A percentile compares a stretch with the other conserved stretches of the same genome.
Evolutionary conservation across 305 asterid species (phyloP).

Genomic region (Coffea humblotiana): DNA sequence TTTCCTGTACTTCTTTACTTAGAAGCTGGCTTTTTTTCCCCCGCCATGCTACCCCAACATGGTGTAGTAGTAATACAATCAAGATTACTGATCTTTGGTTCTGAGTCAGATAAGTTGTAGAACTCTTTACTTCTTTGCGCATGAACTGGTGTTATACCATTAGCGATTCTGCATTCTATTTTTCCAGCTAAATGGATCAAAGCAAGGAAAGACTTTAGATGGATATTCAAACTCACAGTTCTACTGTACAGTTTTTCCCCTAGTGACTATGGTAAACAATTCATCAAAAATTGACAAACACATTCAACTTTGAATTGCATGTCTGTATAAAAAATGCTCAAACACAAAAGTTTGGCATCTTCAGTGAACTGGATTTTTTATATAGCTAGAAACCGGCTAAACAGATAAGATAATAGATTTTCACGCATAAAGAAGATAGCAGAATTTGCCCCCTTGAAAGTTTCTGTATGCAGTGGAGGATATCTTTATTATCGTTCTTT

Average conservation of each 20-base stretch:
- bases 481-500: not conserved
- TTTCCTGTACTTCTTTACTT: slow-evolving; percentile 2
- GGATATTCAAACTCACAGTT: not conserved
- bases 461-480: not conserved
- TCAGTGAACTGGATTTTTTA: not conserved
- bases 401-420: too few species aligned
- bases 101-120: not conserved
- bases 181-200: not conserved
- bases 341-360: not conserved
- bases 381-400: not conserved
- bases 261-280: not conserved
- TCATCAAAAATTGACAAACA: not conserved
- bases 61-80: not conserved
- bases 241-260: not conserved
- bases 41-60: not conserved
- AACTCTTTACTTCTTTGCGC: not conserved
- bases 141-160: not conserved
- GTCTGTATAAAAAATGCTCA: not conserved
- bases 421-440: not conserved
- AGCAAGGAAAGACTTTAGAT: not conserved
- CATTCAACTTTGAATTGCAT: not conserved
- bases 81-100: not conserved
- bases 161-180: not conserved
- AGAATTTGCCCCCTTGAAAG: not conserved
- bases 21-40: not conserved